Evolutionary conservation across 2,329 filamentous ascomycete species (phyloP).

Genomic region (Arthrobotrys iridis): DNA sequence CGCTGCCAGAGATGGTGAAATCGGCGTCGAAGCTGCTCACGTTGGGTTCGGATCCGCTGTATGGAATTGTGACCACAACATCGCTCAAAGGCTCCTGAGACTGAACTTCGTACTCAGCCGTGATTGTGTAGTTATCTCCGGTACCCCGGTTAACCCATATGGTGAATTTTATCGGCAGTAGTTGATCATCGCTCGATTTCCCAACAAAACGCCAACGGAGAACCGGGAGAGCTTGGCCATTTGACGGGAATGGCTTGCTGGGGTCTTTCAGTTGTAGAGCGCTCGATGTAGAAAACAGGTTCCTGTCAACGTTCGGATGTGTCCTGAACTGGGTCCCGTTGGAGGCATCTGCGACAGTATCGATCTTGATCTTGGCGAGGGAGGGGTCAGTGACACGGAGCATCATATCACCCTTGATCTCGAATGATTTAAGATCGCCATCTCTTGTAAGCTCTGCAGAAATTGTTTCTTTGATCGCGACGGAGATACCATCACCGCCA

Average conservation of each 20-base stretch:
- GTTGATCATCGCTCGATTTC: slow-evolving; percentile 79
- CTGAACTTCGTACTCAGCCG: slow-evolving; percentile 93
- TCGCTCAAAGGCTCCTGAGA: slow-evolving; percentile 79
- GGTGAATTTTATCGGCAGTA: slow-evolving; percentile 93
- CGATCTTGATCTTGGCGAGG: slow-evolving; percentile 90
- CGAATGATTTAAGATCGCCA: slow-evolving; percentile 83
- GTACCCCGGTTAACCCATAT: slow-evolving; percentile 95
- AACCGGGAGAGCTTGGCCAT: slow-evolving; percentile 85
- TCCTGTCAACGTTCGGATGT: slow-evolving; percentile 95
- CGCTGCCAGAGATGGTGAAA: slow-evolving; percentile 93
- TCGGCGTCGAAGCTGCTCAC: slow-evolving; percentile 93
- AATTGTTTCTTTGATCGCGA: slow-evolving; percentile 89
- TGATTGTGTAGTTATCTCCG: slow-evolving; percentile 84
- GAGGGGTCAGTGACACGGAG: slow-evolving; percentile 88
- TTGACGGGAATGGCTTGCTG: slow-evolving; percentile 88
- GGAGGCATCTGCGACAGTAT: slow-evolving; percentile 74
- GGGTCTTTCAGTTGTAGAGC: slow-evolving; percentile 89
- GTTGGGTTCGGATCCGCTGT: slow-evolving; percentile 81
- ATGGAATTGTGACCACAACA: slow-evolving; percentile 88
- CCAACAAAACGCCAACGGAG: slow-evolving; percentile 82
- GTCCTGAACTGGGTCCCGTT: slow-evolving; percentile 79
- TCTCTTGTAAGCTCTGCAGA: slow-evolving; percentile 88
- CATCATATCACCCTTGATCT: slow-evolving; percentile 90
- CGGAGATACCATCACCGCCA: slow-evolving; percentile 85
- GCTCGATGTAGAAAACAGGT: slow-evolving; percentile 82